Evolutionary conservation across 2,329 filamentous ascomycete species (phyloP).

Genomic region (Exophiala viscosa): DNA sequence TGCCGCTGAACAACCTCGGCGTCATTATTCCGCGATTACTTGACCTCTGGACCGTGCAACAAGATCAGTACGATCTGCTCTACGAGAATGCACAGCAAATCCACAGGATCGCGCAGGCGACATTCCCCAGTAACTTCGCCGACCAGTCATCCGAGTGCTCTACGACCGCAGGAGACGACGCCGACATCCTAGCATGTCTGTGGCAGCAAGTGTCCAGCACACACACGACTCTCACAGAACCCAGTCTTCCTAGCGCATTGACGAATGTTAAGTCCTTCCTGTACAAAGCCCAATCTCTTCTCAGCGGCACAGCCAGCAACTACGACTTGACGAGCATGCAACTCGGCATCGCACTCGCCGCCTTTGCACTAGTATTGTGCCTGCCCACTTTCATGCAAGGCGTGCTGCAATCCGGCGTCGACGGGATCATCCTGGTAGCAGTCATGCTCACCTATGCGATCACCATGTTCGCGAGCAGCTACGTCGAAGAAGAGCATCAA

Average conservation of each 20-base stretch:
- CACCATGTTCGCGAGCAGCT: conserved; percentile 98
- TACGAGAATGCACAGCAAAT: conserved; percentile 78
- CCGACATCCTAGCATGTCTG: conserved; percentile 63
- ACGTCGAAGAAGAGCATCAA: conserved; percentile 96
- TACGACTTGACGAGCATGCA: conserved; percentile 69
- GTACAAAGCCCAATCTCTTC: conserved; percentile 66
- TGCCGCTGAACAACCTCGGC: conserved; percentile 86
- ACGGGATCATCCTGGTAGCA: conserved; percentile 41
- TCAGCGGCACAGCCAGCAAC: conserved; percentile 89
- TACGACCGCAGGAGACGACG: conserved; percentile 28
- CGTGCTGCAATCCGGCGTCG: conserved; percentile 7
- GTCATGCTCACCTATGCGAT: conserved; percentile 63
- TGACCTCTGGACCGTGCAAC: conserved; percentile 62
- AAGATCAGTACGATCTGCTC: conserved; percentile 64
- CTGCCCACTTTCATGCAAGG: conserved; percentile 26
- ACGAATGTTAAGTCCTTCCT: conserved; percentile 54
- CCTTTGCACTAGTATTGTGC: conserved; percentile 28
- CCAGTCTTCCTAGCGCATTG: background rate
- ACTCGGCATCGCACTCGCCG: conserved; percentile 40
- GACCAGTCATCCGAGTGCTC: conserved; percentile 30
- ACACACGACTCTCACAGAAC: background rate
- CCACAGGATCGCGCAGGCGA: conserved; percentile 68
- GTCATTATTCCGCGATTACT: conserved; percentile 78
- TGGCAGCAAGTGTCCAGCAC: conserved; percentile 50
- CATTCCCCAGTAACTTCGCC: conserved; percentile 55